These are phyloP conservation scores for Gaillardinia entomophila DNA, from an alignment of 805 yeast species.

Conservation along the genomic window DNA sequence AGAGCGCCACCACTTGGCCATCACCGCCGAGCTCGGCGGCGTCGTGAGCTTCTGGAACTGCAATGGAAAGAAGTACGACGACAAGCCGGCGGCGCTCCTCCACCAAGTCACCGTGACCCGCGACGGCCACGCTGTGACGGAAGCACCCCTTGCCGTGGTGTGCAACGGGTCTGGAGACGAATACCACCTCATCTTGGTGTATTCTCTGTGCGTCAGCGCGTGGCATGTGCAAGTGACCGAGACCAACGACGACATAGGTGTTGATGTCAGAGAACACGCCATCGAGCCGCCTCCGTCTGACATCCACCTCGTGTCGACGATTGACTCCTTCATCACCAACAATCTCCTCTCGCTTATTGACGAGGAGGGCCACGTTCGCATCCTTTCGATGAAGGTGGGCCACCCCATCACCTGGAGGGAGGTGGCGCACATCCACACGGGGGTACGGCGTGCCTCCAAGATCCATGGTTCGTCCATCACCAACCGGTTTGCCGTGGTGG, in stretches of 20 bases:
- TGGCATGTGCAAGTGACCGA: slow-evolving; percentile 32
- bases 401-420: slow-evolving; percentile 46
- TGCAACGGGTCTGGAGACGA: background rate
- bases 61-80: slow-evolving; percentile 23
- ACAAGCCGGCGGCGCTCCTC: slow-evolving; percentile 20
- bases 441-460: slow-evolving; percentile 43
- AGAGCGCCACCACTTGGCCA: slow-evolving; percentile 25
- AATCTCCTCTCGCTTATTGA: slow-evolving; percentile 54
- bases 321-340: slow-evolving; percentile 47
- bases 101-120: background rate
- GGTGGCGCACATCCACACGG: slow-evolving; percentile 48
- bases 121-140: background rate
- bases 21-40: slow-evolving; percentile 25
- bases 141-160: background rate
- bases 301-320: slow-evolving; percentile 44
- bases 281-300: slow-evolving; percentile 36
- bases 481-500: slow-evolving; percentile 71
- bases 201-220: slow-evolving; percentile 18
- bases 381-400: slow-evolving; percentile 13
- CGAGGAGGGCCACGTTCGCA: slow-evolving; percentile 21
- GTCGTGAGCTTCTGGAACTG: slow-evolving; percentile 61
- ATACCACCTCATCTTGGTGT: background rate
- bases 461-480: slow-evolving; percentile 68
- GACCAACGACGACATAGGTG: slow-evolving; percentile 5
- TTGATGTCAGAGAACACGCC: slow-evolving; percentile 18